These are phyloP conservation scores for Bipolaris bicolor DNA, from an alignment of 2,329 filamentous ascomycete genomes.

Conservation along the genomic window DNA sequence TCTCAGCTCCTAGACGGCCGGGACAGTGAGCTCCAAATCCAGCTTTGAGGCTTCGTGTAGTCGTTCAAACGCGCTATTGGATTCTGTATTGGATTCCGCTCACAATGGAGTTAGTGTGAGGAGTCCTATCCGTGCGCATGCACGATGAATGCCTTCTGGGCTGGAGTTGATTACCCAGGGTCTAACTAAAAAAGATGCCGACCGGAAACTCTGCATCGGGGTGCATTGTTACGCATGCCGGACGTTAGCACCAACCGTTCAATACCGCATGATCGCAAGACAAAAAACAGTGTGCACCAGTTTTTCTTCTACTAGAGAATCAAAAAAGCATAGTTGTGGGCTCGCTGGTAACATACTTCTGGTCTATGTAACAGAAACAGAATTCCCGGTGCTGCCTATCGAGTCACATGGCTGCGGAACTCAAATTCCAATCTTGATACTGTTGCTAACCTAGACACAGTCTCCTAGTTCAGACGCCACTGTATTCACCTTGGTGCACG, in stretches of 20 bases:
- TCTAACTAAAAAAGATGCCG: background rate
- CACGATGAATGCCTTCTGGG: too few species aligned
- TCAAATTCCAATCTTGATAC: too few species aligned
- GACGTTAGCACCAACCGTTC: background rate
- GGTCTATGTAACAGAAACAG: background rate
- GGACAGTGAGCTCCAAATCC: background rate
- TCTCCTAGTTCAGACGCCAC: background rate
- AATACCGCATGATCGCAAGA: too few species aligned
- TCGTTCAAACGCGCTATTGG: background rate
- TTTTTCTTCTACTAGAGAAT: background rate
- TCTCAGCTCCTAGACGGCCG: background rate
- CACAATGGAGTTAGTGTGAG: background rate
- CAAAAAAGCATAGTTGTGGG: background rate
- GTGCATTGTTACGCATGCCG: background rate
- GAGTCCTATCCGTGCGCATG: background rate
- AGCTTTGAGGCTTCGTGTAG: background rate
- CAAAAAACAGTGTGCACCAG: background rate
- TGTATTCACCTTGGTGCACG: background rate
- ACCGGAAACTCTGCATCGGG: background rate
- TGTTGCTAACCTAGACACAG: background rate
- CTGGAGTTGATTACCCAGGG: background rate
- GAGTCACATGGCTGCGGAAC: too few species aligned
- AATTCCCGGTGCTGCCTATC: background rate
- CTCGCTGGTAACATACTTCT: background rate
- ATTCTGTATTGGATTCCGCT: background rate